Percentiles rank a stretch among this genome's conserved stretches.
Evolutionary conservation across 805 yeast species (phyloP).

Genomic region (Candida vaughaniae): DNA sequence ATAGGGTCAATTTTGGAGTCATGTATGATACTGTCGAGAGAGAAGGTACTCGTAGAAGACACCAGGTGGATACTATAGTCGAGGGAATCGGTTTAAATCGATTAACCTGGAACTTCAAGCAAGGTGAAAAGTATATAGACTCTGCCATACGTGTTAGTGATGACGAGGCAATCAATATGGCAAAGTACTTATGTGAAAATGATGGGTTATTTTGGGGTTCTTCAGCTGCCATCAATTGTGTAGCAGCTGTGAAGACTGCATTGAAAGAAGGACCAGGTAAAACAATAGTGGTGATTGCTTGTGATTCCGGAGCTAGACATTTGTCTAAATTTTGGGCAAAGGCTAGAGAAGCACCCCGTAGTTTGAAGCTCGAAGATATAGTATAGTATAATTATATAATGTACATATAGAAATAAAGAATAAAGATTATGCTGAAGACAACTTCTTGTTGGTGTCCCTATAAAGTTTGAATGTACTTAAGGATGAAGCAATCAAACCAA

Average conservation of each 20-base stretch:
- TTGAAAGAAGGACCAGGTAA: conserved; percentile 54
- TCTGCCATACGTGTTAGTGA: conserved; percentile 80
- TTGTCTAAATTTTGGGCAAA: conserved; percentile 88
- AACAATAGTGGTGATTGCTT: conserved; percentile 77
- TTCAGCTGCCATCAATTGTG: conserved; percentile 91
- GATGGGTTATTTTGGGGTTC: conserved; percentile 94
- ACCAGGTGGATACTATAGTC: conserved; percentile 91
- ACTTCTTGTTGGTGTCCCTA: conserved; percentile 30
- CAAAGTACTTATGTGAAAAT: conserved; percentile 69
- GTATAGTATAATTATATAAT: not conserved
- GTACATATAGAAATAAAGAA: not conserved
- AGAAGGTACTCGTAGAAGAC: conserved; percentile 92
- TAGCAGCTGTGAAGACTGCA: conserved; percentile 69
- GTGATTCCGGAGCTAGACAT: conserved; percentile 92
- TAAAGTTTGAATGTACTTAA: conserved; percentile 38
- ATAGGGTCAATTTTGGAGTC: conserved; percentile 83
- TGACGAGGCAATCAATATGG: conserved; percentile 83
- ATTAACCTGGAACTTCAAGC: conserved; percentile 74
- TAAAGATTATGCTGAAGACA: conserved; percentile 1
- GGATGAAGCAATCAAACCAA: conserved; percentile 42
- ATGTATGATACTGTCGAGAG: conserved; percentile 88
- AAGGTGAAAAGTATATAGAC: conserved; percentile 70
- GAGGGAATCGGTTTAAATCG: conserved; percentile 95
- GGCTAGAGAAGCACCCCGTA: conserved; percentile 44
- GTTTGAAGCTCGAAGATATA: not conserved